These are phyloP conservation scores for Tolypocladium pustulatum DNA, from an alignment of 2,329 filamentous ascomycete species.

Conservation along the genomic window DNA sequence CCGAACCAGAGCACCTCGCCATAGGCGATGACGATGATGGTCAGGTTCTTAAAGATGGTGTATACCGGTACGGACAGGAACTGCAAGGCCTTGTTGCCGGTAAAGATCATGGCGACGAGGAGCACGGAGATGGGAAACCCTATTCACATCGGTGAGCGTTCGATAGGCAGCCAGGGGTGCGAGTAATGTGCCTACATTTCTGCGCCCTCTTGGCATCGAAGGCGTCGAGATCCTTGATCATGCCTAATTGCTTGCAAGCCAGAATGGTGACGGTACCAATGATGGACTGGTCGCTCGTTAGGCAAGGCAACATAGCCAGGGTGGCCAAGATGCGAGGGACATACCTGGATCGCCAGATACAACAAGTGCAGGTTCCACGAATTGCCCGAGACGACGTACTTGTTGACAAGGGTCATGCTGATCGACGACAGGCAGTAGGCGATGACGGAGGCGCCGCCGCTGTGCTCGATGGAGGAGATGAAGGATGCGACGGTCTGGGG, in stretches of 20 bases:
- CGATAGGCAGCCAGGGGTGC: background rate
- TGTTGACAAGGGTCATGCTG: conserved; percentile 99
- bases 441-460: conserved; percentile 68
- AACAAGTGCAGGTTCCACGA: conserved; percentile 97
- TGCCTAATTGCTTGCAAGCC: conserved; percentile 64
- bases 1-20: conserved; percentile 98
- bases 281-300: conserved; percentile 50
- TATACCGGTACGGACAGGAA: conserved; percentile 97
- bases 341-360: conserved; percentile 83
- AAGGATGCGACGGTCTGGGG: conserved; percentile 5
- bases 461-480: conserved; percentile 54
- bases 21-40: conserved; percentile 96
- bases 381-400: conserved; percentile 87
- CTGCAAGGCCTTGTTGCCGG: conserved; percentile 87
- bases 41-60: conserved; percentile 99
- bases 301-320: background rate
- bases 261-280: conserved; percentile 83
- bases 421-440: conserved; percentile 95
- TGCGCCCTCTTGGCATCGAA: conserved; percentile 85
- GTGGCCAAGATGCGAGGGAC: conserved; percentile 12
- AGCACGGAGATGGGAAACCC: conserved; percentile 96
- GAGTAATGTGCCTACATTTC: conserved; percentile 58
- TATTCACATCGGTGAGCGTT: conserved; percentile 20
- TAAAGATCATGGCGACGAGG: conserved; percentile 98
- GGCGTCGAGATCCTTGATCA: conserved; percentile 71